Evolutionary conservation across 2,329 filamentous ascomycete genomes (phyloP).

Genomic region (Juglanconis sp.): DNA sequence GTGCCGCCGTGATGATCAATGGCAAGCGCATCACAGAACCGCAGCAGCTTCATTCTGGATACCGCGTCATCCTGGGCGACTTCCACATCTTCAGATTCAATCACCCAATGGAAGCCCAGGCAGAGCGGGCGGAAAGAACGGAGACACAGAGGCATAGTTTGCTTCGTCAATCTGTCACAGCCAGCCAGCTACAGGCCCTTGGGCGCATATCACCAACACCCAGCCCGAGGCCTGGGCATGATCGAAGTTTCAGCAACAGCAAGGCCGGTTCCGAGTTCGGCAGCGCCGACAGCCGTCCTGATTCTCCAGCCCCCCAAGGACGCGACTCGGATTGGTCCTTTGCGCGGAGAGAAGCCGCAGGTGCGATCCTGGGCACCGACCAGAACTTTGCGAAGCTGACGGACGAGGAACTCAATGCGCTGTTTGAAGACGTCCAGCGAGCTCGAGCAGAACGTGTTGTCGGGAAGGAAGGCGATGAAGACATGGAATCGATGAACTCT

Average conservation of each 20-base stretch:
- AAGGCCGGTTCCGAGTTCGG: slow-evolving; percentile 75
- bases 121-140: slow-evolving; percentile 71
- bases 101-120: slow-evolving; percentile 91
- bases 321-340: slow-evolving; percentile 93
- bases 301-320: slow-evolving; percentile 72
- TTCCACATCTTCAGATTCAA: slow-evolving; percentile 99
- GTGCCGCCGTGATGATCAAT: slow-evolving; percentile 98
- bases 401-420: slow-evolving; percentile 87
- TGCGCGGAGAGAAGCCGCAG: slow-evolving; percentile 88
- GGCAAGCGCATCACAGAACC: slow-evolving; percentile 84
- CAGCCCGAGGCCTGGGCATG: slow-evolving; percentile 61
- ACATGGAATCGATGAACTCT: slow-evolving; percentile 83
- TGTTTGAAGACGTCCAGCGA: slow-evolving; percentile 91
- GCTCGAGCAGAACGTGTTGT: slow-evolving; percentile 74
- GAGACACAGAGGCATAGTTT: slow-evolving; percentile 68
- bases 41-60: slow-evolving; percentile 83
- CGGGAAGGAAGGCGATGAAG: slow-evolving; percentile 77
- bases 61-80: slow-evolving; percentile 91
- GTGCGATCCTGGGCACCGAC: slow-evolving; percentile 82
- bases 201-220: slow-evolving; percentile 56
- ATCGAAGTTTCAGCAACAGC: slow-evolving; percentile 73
- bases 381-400: slow-evolving; percentile 87
- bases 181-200: slow-evolving; percentile 58
- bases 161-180: slow-evolving; percentile 75
- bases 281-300: slow-evolving; percentile 66